Base-by-base conservation (phyloP, 2,329 filamentous ascomycete genomes). In the Lithohypha guttulata region DNA sequence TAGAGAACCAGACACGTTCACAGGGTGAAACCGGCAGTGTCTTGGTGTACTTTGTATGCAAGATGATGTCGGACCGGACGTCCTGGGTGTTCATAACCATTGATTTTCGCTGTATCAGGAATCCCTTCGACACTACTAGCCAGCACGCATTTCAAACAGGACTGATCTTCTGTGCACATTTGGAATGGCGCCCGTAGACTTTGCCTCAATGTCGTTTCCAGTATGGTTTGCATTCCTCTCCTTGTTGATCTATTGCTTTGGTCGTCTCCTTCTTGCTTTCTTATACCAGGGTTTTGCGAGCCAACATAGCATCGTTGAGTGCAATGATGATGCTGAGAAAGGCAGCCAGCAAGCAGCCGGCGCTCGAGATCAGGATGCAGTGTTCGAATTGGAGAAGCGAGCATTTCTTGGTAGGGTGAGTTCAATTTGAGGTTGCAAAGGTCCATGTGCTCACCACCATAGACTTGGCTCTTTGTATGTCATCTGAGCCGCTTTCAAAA, bases 331-430 rank as follows among this genome's bases (percentile, higher is more conserved):
- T 21, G 44, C 41, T 6, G 44, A 47, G 22, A 45, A 43, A 23
- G 47, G 41, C 18, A 42, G 39, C 19, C 22, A 46, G 15, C 38
- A 42, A 27, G 25, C 33, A 38, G 9, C 41, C 42, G 17, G 31
- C 22, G 3, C 33, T 44, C 41, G 35, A 41, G 8, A 36, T n/a
- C n/a, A 60, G 20, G 56, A 56, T 9, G 59, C 63, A 18, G 55
- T 64, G 29, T 71, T 66, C 41, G 57, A 64, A 22, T 55, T 71
- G 3, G 68, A 72, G 49, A 58, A 59, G 36, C 62, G 69, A 21
- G 64, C 66, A 1, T 61, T 72, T 19, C 69, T 71, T 51, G 64
- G 61, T 47, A 66, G 66, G 52, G 65, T 63, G 56, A 11, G 31
- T 31, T n/a, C 18, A 14, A 17, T 19, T 51, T 75, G 75, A n/a